Evolutionary conservation across 1,284 basidiomycete genomes (phyloP), one percentile per base, ranked within the genome.

Genomic region (Acaromyces ingoldii): DNA sequence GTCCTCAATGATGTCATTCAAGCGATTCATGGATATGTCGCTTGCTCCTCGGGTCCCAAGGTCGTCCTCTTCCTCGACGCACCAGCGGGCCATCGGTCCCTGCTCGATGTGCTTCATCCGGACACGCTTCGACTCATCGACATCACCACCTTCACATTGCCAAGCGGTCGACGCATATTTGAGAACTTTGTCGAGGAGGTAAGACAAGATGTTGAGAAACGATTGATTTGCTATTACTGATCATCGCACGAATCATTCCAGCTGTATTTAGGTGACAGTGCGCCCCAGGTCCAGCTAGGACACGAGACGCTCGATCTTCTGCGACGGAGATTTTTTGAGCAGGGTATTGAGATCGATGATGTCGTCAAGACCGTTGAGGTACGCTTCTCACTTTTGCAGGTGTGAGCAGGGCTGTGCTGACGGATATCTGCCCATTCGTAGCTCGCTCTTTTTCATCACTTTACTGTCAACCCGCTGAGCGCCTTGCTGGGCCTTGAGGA

Each of bases 1-100:
- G 42, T 30, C 5, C 24, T 45, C 22, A 45, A 45, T 29, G 42
- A 45, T 31, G 30, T 45, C 13, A 45, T 45, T 11, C 17, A 45
- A 29, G 26, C 21, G 30, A 13, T 45, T 3, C 42, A 45, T 30
- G n/a, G 29, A 19, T 6, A 19, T 4, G 22, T 22, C 4, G 29
- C 30, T n/a, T 11, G 19, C 10, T 13, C 17, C 13, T 17, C 4
- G 6, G 6, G 11, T 4, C 42, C 42, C 2, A 28, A 25, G 13
- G 30, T 45, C 4, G 15, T 29, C 22, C 17, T 45, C 25, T 6
- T 45, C 17, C 22, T 45, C 4, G 17, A n/a, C 3, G 11, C 4
- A 6, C 29, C 30, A 30, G 26, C 4, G 13, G 42, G 42, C 34
- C 13, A 11, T 4, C 3, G 15, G 21, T n/a, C 21, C 17, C 24